Conservation (phyloP, 495 filamentous ascomycete species). For the Annulohypoxylon maeteangense region DNA sequence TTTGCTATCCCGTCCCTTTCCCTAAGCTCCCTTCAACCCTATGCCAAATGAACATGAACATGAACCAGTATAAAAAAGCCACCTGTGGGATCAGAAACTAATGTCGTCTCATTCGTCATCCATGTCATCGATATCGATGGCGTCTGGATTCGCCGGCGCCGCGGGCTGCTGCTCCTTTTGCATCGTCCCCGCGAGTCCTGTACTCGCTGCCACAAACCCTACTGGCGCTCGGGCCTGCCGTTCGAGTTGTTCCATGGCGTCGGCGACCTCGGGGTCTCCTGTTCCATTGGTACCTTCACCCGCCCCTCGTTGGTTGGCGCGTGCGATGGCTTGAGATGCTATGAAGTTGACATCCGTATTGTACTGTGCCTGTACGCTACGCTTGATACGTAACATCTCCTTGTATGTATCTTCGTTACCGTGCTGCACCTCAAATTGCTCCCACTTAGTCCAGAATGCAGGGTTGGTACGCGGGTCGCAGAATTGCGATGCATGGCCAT, state of each 20-base stretch:
- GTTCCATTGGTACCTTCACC: slow-evolving; percentile 59
- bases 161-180: slow-evolving; percentile 50
- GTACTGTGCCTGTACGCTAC: slow-evolving; percentile 96
- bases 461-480: slow-evolving; percentile 92
- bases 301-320: slow-evolving; percentile 71
- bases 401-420: slow-evolving; percentile 99
- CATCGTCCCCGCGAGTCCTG: slow-evolving; percentile 79
- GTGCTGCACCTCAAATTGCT: slow-evolving; percentile 94
- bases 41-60: slow-evolving; percentile 21
- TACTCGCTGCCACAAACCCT: slow-evolving; percentile 90
- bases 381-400: slow-evolving; percentile 97
- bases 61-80: not conserved
- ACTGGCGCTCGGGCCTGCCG: slow-evolving; percentile 86
- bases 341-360: slow-evolving; percentile 99
- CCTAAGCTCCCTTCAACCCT: slow-evolving; percentile 11
- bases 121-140: slow-evolving; percentile 82
- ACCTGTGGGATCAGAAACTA: slow-evolving; percentile 10
- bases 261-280: slow-evolving; percentile 66
- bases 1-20: slow-evolving; percentile 14
- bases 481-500: slow-evolving; percentile 96
- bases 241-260: slow-evolving; percentile 93
- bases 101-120: slow-evolving; percentile 52
- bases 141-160: slow-evolving; percentile 82
- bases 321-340: slow-evolving; percentile 91
- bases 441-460: slow-evolving; percentile 96